Percentiles rank a stretch among this genome's conserved stretches.
These are phyloP conservation scores for Ambrosiella cleistominuta DNA, from an alignment of 2,329 filamentous ascomycete genomes.

Conservation along the genomic window DNA sequence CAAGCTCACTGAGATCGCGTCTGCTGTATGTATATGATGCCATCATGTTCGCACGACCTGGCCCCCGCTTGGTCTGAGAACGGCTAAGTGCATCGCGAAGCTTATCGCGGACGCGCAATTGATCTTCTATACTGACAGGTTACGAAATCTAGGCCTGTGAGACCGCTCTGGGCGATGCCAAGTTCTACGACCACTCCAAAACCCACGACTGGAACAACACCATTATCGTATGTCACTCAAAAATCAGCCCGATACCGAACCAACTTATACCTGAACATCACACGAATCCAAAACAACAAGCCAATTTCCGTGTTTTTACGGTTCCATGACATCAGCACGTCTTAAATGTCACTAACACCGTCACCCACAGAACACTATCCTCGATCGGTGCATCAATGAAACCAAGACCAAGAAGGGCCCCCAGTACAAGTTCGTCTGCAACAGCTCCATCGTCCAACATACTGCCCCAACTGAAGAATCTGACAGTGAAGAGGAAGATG, in stretches of 20 bases:
- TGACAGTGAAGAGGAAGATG: constrained; percentile 43
- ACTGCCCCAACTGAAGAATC: constrained; percentile 41
- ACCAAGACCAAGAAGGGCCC: constrained; percentile 35
- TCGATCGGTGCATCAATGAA: constrained; percentile 61
- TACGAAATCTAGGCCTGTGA: constrained; percentile 52
- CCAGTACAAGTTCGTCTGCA: constrained; percentile 83
- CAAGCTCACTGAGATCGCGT: constrained; percentile 69
- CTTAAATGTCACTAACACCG: background rate
- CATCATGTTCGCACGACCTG: background rate
- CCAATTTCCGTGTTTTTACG: background rate
- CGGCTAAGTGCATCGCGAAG: too few relatives aligned
- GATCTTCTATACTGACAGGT: background rate
- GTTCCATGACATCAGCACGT: background rate
- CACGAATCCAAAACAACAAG: too few relatives aligned
- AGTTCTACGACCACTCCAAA: constrained; percentile 72
- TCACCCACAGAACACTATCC: constrained; percentile 48
- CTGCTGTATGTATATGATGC: constrained; percentile 44
- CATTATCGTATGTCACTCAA: constrained; percentile 59
- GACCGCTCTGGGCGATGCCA: constrained; percentile 51
- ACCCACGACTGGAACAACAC: constrained; percentile 77
- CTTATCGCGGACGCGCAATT: background rate
- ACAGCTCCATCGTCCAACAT: constrained; percentile 97
- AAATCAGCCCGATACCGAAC: background rate
- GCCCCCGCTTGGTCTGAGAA: too few relatives aligned
- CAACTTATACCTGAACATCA: background rate